Percentiles rank a stretch among this genome's conserved stretches.
Conservation (phyloP, 1,284 basidiomycete species). For the Takashimella koratensis region DNA sequence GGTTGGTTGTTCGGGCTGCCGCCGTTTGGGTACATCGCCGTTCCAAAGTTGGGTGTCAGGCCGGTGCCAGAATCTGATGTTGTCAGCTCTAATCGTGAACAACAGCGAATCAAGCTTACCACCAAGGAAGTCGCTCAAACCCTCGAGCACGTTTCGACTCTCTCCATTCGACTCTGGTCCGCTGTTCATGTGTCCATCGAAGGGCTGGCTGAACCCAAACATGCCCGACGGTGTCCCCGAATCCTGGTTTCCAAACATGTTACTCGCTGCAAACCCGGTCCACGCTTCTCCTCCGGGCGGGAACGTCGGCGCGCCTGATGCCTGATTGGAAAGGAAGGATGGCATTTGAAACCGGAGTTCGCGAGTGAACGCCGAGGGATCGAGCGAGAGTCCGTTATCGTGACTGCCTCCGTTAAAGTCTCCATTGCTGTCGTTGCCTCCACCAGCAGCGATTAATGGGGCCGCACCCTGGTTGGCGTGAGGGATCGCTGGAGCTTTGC, state of each 20-base stretch:
- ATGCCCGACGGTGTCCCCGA: neutral
- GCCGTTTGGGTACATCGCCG: neutral
- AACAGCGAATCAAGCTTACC: neutral
- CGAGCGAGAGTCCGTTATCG: slow-evolving; percentile 29
- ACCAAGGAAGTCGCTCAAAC: slow-evolving; percentile 21
- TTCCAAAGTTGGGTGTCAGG: neutral
- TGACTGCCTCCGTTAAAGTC: neutral
- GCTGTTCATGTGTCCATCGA: neutral
- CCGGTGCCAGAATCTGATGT: neutral
- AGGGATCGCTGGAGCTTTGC: neutral
- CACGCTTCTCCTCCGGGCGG: slow-evolving; percentile 44
- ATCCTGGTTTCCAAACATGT: slow-evolving; percentile 15
- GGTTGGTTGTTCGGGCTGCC: neutral
- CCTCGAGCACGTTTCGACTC: slow-evolving; percentile 15
- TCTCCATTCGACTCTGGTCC: slow-evolving; percentile 5
- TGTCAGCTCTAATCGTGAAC: neutral
- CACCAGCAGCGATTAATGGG: neutral
- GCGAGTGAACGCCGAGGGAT: slow-evolving; percentile 38
- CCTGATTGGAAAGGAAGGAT: slow-evolving; percentile 30
- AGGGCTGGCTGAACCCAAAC: neutral
- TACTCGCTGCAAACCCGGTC: slow-evolving; percentile 32
- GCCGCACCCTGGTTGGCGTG: neutral
- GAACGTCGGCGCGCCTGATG: slow-evolving; percentile 31
- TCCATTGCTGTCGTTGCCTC: neutral
- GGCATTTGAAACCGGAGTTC: slow-evolving; percentile 45